Evolutionary conservation across 805 yeast genomes (phyloP).

Genomic region (Spathaspora arborariae): DNA sequence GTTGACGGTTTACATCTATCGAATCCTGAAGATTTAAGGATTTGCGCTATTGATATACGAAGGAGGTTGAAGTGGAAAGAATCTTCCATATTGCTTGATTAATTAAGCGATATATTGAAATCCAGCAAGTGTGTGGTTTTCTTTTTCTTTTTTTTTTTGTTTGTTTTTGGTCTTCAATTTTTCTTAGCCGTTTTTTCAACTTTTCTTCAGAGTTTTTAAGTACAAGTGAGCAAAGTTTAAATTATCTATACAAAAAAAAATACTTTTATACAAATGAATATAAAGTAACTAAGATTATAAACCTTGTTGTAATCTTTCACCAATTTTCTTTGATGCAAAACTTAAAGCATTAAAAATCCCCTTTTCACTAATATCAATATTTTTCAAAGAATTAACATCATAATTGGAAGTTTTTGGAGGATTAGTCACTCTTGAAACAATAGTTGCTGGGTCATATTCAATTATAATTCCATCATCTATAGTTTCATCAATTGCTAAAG

Average conservation of each 20-base stretch:
- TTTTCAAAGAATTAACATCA: conserved; percentile 43
- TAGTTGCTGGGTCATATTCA: conserved; percentile 83
- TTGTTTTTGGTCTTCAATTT: neutral
- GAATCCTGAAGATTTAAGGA: conserved; percentile 78
- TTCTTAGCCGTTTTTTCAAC: too few species aligned
- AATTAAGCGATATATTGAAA: neutral
- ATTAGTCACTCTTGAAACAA: conserved; percentile 87
- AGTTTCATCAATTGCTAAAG: conserved; percentile 86
- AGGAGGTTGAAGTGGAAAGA: conserved; percentile 36
- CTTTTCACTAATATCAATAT: conserved; percentile 66
- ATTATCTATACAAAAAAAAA: neutral
- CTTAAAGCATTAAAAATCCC: conserved; percentile 82
- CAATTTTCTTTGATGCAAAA: conserved; percentile 72
- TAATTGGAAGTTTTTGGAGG: conserved; percentile 54
- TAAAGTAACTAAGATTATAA: conserved; percentile 17
- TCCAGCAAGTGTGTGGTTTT: neutral
- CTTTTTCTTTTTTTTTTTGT: neutral
- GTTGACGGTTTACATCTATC: conserved; percentile 71
- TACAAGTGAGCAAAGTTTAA: neutral
- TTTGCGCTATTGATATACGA: conserved; percentile 44
- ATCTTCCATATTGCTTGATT: conserved; percentile 28
- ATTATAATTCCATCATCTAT: conserved; percentile 90
- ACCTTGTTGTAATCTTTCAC: conserved; percentile 45
- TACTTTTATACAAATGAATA: neutral
- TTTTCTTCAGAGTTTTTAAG: too few species aligned